Percentiles rank a stretch among this genome's conserved stretches.
These are phyloP conservation scores for Sophora flavescens DNA, from an alignment of 306 rosid genomes.

Conservation along the genomic window DNA sequence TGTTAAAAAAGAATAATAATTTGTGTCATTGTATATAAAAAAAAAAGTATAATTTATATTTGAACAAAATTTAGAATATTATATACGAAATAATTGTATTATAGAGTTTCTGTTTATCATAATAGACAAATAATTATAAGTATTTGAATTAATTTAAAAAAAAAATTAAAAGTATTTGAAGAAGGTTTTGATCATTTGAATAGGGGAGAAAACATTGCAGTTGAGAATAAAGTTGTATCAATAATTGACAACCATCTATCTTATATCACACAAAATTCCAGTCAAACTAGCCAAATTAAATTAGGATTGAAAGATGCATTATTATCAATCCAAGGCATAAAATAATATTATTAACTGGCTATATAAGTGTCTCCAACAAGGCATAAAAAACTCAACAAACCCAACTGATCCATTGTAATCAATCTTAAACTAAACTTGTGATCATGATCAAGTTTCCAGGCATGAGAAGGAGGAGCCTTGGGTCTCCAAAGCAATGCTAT, in stretches of 20 bases:
- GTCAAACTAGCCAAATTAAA: slow-evolving; percentile 8
- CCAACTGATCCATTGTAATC: background rate
- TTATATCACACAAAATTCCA: background rate
- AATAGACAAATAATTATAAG: too few relatives aligned
- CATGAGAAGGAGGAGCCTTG: slow-evolving; percentile 39
- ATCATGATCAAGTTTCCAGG: background rate
- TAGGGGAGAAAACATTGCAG: background rate
- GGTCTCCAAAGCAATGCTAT: slow-evolving; percentile 47
- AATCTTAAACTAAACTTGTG: background rate
- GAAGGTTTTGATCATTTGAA: too few relatives aligned
- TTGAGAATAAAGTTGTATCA: slow-evolving; percentile 11
- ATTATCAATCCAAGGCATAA: background rate
- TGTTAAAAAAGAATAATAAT: too few relatives aligned
- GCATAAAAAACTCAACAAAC: background rate
- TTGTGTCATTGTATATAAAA: too few relatives aligned
- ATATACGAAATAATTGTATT: too few relatives aligned
- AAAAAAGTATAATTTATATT: too few relatives aligned
- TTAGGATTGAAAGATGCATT: slow-evolving; percentile 17
- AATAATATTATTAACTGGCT: slow-evolving; percentile 11
- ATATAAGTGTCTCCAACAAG: slow-evolving; percentile 35
- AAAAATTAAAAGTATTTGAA: too few relatives aligned
- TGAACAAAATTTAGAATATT: too few relatives aligned
- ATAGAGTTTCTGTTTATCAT: too few relatives aligned
- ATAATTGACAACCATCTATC: background rate
- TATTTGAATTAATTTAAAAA: too few relatives aligned